These are phyloP conservation scores for Ophiostoma ulmi DNA, from an alignment of 2,329 filamentous ascomycete species.

Conservation along the genomic window DNA sequence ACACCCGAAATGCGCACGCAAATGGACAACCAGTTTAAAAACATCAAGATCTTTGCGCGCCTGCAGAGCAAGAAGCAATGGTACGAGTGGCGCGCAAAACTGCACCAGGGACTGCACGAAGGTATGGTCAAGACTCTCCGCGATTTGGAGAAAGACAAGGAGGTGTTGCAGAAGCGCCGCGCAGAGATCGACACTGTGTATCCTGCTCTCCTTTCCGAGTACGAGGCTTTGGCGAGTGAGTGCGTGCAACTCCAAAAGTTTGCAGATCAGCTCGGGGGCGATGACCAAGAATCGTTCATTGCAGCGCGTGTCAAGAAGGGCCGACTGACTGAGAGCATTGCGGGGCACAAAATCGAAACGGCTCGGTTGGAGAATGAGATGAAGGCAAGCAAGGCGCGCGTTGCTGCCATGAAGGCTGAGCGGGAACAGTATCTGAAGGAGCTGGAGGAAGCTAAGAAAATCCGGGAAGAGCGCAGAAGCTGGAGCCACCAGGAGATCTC, in stretches of 20 bases:
- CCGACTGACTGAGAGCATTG: slow-evolving; percentile 61
- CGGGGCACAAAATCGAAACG: slow-evolving; percentile 62
- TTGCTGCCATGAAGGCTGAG: slow-evolving; percentile 57
- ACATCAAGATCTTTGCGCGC: slow-evolving; percentile 88
- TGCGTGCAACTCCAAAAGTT: slow-evolving; percentile 58
- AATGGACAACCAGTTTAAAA: slow-evolving; percentile 97
- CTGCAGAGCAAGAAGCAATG: slow-evolving; percentile 91
- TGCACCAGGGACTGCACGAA: slow-evolving; percentile 73
- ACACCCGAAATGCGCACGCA: slow-evolving; percentile 74
- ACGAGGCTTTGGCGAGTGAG: slow-evolving; percentile 58
- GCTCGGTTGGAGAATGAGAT: slow-evolving; percentile 62
- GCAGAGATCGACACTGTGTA: slow-evolving; percentile 61
- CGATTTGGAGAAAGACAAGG: slow-evolving; percentile 71
- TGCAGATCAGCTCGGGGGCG: slow-evolving; percentile 70
- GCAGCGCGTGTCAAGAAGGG: slow-evolving; percentile 64
- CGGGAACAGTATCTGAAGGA: slow-evolving; percentile 67
- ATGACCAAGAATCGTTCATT: slow-evolving; percentile 73
- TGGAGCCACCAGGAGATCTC: slow-evolving; percentile 81
- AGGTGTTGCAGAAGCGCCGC: slow-evolving; percentile 62
- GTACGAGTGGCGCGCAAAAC: slow-evolving; percentile 95
- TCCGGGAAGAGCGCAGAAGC: slow-evolving; percentile 82
- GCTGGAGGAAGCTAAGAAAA: slow-evolving; percentile 74
- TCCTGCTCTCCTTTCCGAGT: slow-evolving; percentile 57
- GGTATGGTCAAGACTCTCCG: slow-evolving; percentile 70
- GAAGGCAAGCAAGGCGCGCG: slow-evolving; percentile 58